phyloP scores from a whole-genome alignment of 306 rosid genomes.

The Sechiopsis laciniata region DNA sequence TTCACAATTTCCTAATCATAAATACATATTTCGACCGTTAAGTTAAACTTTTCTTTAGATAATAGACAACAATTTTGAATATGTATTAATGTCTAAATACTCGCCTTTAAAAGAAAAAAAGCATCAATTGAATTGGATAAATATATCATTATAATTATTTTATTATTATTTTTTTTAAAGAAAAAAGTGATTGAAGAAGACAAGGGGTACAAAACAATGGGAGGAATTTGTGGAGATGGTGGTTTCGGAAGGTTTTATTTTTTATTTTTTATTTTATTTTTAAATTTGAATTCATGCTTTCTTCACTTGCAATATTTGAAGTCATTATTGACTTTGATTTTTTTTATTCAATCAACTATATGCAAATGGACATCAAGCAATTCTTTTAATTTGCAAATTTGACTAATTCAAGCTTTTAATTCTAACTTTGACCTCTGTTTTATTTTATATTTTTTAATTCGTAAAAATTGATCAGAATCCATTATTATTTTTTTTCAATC shows the following conservation, averaged over 20 bases:
- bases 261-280: no score
- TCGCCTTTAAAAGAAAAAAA: no score
- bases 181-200: conserved; percentile 7
- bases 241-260: no score
- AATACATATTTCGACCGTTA: no score
- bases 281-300: conserved; percentile 35
- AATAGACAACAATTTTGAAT: no score
- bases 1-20: no score
- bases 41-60: no score
- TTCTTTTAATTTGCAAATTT: conserved; percentile 1
- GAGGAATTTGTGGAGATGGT: conserved; percentile 55
- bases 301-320: conserved; percentile 45
- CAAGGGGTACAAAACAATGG: conserved; percentile 21
- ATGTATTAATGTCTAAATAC: no score
- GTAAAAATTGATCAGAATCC: no score
- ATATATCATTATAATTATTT: not conserved
- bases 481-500: no score
- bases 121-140: not conserved
- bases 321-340: not conserved
- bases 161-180: not conserved
- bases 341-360: conserved; percentile 8
- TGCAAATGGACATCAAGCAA: conserved; percentile 22
- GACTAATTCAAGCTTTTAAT: conserved; percentile 12
- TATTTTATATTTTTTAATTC: no score
- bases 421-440: not conserved